Base-by-base conservation (phyloP, 129 eudicot species). In the Dittrichia graveolens region DNA sequence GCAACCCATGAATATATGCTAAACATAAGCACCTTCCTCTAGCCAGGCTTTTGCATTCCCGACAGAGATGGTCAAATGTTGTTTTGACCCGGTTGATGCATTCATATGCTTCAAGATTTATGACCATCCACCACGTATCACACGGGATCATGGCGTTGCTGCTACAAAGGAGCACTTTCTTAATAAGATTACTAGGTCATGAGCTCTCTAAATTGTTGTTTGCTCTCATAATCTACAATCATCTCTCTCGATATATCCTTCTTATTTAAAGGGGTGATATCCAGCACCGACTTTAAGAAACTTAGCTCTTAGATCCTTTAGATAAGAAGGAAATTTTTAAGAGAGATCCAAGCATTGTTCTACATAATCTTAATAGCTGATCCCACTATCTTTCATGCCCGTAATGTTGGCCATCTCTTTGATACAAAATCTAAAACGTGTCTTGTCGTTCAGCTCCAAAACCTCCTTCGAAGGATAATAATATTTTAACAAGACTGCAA, bases 381-480 rank as follows among this genome's bases (percentile, higher is more conserved):
- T 52, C 75, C 52, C 75, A 12, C 13, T 38, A 38, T 69, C 62
- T 52, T 52, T 5, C 37, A 38, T 69, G 8, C 75, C 38, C n/a
- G 41, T 40, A 5, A 14, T 39, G 34, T 40, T 42, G n/a, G 69
- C 52, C 6, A 63, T 15, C 69, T 63, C 68, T 42, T 63, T 39
- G 52, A 35, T 41, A 63, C 50, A 63, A 68, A 68, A 68, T 7
- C 73, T 12, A 35, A 68, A 68, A 49, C 3, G 11, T 65, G 71
- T 65, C 14, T 42, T 3, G 14, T 65, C 16, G 71, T 65, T 65
- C 5, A 65, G 41, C 34, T 24, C 13, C 0, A 49, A 49, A 8
- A 34, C 60, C 45, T 39, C 10, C 44, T 68, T 68, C 9, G 7
- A 3, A 8, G 1, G 3, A 65, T 43, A 35, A 65, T 65, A 65